A percentile compares a stretch with the other conserved stretches of the same genome.
These are phyloP conservation scores for Corylus heterophylla DNA, from an alignment of 306 rosid species.

Conservation along the genomic window DNA sequence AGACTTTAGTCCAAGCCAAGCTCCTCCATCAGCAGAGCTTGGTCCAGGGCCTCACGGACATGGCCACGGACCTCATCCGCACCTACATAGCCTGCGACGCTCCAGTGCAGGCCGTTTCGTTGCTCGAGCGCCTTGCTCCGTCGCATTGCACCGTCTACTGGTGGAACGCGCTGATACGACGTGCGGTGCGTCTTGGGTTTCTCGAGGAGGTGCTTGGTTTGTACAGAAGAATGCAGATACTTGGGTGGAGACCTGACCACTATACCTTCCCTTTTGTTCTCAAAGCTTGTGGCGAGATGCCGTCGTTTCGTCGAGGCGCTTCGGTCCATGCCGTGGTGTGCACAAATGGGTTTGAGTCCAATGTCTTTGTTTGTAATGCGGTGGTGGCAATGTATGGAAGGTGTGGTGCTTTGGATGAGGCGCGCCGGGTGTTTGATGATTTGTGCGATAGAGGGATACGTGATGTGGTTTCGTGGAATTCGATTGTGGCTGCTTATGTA, in stretches of 20 bases:
- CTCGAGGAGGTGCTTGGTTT: slow-evolving; percentile 37
- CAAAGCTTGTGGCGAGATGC: slow-evolving; percentile 66
- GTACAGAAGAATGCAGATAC: slow-evolving; percentile 46
- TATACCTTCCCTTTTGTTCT: slow-evolving; percentile 70
- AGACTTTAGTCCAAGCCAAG: slow-evolving; percentile 39
- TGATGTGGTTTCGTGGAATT: slow-evolving; percentile 76
- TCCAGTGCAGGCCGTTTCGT: slow-evolving; percentile 32
- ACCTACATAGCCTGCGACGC: slow-evolving; percentile 50
- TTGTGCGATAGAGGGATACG: too few species aligned
- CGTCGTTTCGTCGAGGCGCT: slow-evolving; percentile 38
- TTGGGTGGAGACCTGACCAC: slow-evolving; percentile 74
- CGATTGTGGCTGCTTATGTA: slow-evolving; percentile 57
- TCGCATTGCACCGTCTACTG: slow-evolving; percentile 45
- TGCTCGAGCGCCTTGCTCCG: slow-evolving; percentile 52
- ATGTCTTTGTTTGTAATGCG: slow-evolving; percentile 79
- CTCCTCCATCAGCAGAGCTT: slow-evolving; percentile 49
- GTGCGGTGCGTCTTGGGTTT: slow-evolving; percentile 35
- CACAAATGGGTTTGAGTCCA: slow-evolving; percentile 50
- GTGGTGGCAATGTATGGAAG: slow-evolving; percentile 73
- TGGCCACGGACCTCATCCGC: slow-evolving; percentile 36
- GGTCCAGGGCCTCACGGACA: slow-evolving; percentile 37
- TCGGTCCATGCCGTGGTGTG: slow-evolving; percentile 49
- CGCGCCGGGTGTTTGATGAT: too few species aligned
- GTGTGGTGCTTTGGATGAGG: slow-evolving; percentile 27
- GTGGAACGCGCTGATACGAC: slow-evolving; percentile 77